Base-by-base conservation (phyloP, 23 red algal species). In the Gracilaria domingensis region DNA sequence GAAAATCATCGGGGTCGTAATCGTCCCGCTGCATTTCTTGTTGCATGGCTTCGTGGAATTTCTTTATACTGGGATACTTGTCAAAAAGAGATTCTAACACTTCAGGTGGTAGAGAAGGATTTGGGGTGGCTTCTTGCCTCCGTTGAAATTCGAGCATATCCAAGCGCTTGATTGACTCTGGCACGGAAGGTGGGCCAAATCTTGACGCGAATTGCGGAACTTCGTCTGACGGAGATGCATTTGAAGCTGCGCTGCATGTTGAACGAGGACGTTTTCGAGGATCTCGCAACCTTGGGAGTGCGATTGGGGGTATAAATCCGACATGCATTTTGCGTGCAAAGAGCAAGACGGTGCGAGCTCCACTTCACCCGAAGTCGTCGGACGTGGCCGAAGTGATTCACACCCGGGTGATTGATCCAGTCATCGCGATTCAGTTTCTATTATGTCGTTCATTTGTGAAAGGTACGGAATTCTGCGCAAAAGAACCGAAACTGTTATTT, bases 1-100 rank as follows among this genome's bases (percentile, higher is more conserved):
- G 84, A 21, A 32, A 50, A 60, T 88, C 84, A 42, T 88, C 30
- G 37, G 69, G 48, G 57, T 88, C 66, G 47, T 75, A 88, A 42
- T 88, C 84, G 45, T 78, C 84, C 21, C 71, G 67, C 4, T 16
- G 32, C 65, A 88, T 72, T 40, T 72, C 84, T 59, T 3, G 7
- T 34, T 74, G 32, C 66, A 88, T 72, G 25, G 39, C 34, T 76
- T 59, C 24, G 20, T 75, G 35, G 21, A 88, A 33, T 30, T 88
- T 51, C 39, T 64, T 37, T 44, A 88, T 33, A 8, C 55, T 3
- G 6, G 84, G 84, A 23, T 58, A 72, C 39, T 77, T 38, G 8
- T 88, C 39, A 8, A 72, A 37, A 58, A 88, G 45, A 30, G 53
- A 48, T 77, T 77, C n/a, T 13, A 77, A 26, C 4, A 77, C 38